Evolutionary conservation across 2,329 filamentous ascomycete species (phyloP).

Genomic region (Botrytis galanthina): DNA sequence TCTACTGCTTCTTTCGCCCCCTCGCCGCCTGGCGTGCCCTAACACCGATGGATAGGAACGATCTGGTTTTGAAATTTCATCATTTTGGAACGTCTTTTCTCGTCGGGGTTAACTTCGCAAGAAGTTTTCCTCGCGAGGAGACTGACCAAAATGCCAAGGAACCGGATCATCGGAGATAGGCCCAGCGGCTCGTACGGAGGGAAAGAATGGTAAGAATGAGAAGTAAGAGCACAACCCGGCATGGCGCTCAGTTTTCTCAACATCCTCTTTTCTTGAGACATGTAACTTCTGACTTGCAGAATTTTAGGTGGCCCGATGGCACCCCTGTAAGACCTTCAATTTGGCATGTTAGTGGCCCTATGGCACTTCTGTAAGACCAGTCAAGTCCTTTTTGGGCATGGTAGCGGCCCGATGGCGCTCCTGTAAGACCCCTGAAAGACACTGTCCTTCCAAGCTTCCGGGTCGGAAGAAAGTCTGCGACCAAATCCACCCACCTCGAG

Average conservation of each 20-base stretch:
- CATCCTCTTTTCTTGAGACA: not conserved
- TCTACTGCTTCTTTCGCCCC: not conserved
- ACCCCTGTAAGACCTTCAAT: not conserved
- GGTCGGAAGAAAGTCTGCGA: not conserved
- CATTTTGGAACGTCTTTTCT: not conserved
- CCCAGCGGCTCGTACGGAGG: not conserved
- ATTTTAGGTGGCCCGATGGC: not conserved
- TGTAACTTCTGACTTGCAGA: not conserved
- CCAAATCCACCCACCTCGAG: not conserved
- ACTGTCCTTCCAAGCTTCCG: not conserved
- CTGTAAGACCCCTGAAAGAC: not conserved
- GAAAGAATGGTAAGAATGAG: not conserved
- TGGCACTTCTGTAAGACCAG: not conserved
- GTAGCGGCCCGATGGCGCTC: not conserved
- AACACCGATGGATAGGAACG: not conserved
- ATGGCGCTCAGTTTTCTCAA: not conserved
- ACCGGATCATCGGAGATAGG: not conserved
- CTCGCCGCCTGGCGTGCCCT: no score
- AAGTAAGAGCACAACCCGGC: not conserved
- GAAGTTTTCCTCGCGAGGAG: not conserved
- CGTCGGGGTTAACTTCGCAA: not conserved
- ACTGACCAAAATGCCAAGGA: not conserved
- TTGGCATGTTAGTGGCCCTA: not conserved
- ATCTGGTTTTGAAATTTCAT: not conserved
- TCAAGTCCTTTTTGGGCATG: not conserved